Evolutionary conservation across 257 asterid species (phyloP), one percentile per base, ranked within the genome.

Genomic region (Forsythia suspensa): DNA sequence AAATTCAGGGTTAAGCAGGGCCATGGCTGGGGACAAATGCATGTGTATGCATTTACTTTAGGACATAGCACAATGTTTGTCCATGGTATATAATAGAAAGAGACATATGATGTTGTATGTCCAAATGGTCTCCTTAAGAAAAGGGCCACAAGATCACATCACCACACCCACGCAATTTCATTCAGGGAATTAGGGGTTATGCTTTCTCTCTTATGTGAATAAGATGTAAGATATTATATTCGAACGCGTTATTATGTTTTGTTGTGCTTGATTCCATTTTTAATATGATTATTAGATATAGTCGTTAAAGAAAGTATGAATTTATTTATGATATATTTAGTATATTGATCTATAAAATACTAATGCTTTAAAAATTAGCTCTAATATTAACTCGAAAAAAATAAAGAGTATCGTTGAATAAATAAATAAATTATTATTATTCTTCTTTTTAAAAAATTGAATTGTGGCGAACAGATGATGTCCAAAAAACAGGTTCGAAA

Each of bases 11-110:
- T 75, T 3, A 4, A 37, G 82, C 78, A 80, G 87, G 86, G 39
- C 85, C 85, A 52, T 52, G 38, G 44, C 41, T 16, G 20, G 68
- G 74, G 76, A n/a, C 82, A 85, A 80, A 61, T 80, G 82, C 91
- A 86, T 82, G 91, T 37, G 77, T 73, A 36, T 79, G 77, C 86
- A 85, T 84, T 80, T 41, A 73, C 51, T 76, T 82, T 39, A n/a
- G 74, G 87, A 88, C 94, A 90, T 86, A 76, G 76, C 93, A 90
- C 87, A 83, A 86, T 86, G 91, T 77, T 34, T 83, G 94, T 87
- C 72, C 79, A 70, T 73, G 55, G 67, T 61, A 81, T 78, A 73
- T 79, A 52, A n/a, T 72, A 77, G 80, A 86, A 74, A 55, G 68
- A 29, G 89, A 82, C 89, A 78, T 81, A 80, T 82, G 89, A 85